These are phyloP conservation scores for Sporothrix brasiliensis DNA, from an alignment of 2,329 filamentous ascomycete species.

Conservation along the genomic window DNA sequence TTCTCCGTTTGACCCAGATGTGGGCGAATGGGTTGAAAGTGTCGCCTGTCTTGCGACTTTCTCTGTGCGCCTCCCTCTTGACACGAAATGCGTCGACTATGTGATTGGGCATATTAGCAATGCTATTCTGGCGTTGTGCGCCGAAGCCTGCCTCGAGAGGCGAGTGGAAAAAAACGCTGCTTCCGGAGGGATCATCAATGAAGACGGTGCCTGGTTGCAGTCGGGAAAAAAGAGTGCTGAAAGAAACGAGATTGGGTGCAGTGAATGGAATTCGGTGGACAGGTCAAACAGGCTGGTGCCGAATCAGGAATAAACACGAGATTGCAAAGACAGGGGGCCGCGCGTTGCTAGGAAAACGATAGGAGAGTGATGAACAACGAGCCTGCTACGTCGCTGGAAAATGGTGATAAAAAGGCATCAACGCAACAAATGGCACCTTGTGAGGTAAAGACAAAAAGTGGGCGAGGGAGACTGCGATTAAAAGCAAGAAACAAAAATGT, in stretches of 20 bases:
- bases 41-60: conserved; percentile 47
- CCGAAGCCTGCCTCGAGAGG: conserved; percentile 25
- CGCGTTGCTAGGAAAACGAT: background rate
- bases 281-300: conserved; percentile 6
- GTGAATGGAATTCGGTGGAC: background rate
- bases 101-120: conserved; percentile 34
- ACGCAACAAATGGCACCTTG: background rate
- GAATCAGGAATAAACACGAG: conserved; percentile 11
- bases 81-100: conserved; percentile 53
- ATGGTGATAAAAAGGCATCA: background rate
- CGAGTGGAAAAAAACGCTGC: background rate
- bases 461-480: background rate
- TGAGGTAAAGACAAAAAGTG: background rate
- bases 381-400: background rate
- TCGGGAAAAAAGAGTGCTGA: background rate
- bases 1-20: conserved; percentile 44
- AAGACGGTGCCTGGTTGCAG: conserved; percentile 17
- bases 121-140: background rate
- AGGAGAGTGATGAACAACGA: background rate
- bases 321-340: conserved; percentile 12
- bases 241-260: background rate
- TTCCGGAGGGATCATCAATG: conserved; percentile 24
- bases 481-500: conserved; percentile 7
- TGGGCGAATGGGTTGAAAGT: conserved; percentile 53
- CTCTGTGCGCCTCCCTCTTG: conserved; percentile 50